Evolutionary conservation across 495 filamentous ascomycete genomes (phyloP).

Genomic region (Xeromyces bisporus): DNA sequence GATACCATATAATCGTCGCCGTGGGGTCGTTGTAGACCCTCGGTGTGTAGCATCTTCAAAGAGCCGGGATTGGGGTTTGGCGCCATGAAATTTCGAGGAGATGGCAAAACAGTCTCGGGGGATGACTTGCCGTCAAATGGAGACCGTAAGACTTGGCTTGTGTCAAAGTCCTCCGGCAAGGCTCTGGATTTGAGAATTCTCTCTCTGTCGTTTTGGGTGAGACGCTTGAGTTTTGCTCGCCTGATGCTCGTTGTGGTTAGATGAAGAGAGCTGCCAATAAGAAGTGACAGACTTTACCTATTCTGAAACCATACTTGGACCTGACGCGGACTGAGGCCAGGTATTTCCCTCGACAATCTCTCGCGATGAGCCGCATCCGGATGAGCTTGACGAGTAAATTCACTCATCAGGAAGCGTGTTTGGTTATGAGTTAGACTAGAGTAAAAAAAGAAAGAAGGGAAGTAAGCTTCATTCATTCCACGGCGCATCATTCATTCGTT

Average conservation of each 20-base stretch:
- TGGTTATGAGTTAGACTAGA: conserved; percentile 92
- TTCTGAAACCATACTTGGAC: conserved; percentile 99
- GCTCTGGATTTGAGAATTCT: conserved; percentile 87
- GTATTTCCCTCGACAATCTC: conserved; percentile 77
- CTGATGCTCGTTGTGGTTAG: conserved; percentile 30
- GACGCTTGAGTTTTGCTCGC: conserved; percentile 85
- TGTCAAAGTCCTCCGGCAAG: conserved; percentile 83
- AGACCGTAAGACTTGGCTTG: conserved; percentile 76
- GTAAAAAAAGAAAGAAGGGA: conserved; percentile 2
- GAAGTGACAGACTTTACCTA: conserved; percentile 38
- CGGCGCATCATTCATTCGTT: too few species aligned
- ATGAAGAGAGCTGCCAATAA: neutral
- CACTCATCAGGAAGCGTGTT: conserved; percentile 92
- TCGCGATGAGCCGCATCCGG: conserved; percentile 89
- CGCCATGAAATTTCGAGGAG: conserved; percentile 9
- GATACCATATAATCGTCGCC: conserved; percentile 31
- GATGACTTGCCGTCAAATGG: conserved; percentile 30
- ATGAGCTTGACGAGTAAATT: conserved; percentile 90
- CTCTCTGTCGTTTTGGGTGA: conserved; percentile 84
- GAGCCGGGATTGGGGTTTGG: conserved; percentile 8
- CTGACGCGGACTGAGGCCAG: conserved; percentile 80
- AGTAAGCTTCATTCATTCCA: conserved; percentile 1
- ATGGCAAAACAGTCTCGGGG: conserved; percentile 18
- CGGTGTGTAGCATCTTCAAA: conserved; percentile 20
- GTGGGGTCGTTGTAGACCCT: conserved; percentile 18